Evolutionary conservation across 345 rosid species (phyloP).

Genomic region (Bruguiera sexangula): DNA sequence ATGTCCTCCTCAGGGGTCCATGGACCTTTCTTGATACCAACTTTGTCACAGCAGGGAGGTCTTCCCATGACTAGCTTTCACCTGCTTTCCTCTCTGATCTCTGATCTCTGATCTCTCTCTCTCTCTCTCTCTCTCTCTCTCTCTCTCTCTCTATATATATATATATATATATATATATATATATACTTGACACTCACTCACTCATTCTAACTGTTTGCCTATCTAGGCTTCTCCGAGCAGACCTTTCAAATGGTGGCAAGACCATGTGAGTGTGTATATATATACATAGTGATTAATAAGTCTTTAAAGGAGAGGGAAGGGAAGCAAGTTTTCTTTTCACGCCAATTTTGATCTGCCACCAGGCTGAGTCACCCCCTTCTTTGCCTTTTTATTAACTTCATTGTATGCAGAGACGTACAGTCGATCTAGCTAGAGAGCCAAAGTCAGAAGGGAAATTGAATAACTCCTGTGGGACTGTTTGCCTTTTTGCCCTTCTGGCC

Average conservation of each 20-base stretch:
- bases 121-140: not conserved
- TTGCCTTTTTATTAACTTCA: not conserved
- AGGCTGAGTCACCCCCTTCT: not conserved
- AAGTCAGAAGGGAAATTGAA: conserved; percentile 2
- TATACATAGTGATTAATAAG: not conserved
- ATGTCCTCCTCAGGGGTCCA: conserved; percentile 99
- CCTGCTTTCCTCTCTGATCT: conserved; percentile 1
- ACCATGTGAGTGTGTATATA: conserved; percentile 8
- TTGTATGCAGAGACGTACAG: not conserved
- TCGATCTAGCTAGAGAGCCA: not conserved
- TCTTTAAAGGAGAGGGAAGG: not conserved
- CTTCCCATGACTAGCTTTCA: conserved; percentile 57
- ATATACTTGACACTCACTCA: not conserved
- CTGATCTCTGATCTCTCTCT: not conserved
- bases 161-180: too few species aligned
- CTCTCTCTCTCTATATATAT: too few species aligned
- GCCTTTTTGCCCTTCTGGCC: not conserved
- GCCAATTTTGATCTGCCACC: conserved; percentile 4
- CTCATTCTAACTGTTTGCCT: not conserved
- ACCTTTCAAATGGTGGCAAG: conserved; percentile 11
- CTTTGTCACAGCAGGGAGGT: conserved; percentile 90
- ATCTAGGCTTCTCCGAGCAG: not conserved
- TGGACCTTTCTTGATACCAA: conserved; percentile 95
- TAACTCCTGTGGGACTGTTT: not conserved
- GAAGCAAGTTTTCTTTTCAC: conserved; percentile 5